A percentile compares a stretch with the other conserved stretches of the same genome.
phyloP scores from a whole-genome alignment of 352 stramenopile species.

The Phytophthora lateralis region DNA sequence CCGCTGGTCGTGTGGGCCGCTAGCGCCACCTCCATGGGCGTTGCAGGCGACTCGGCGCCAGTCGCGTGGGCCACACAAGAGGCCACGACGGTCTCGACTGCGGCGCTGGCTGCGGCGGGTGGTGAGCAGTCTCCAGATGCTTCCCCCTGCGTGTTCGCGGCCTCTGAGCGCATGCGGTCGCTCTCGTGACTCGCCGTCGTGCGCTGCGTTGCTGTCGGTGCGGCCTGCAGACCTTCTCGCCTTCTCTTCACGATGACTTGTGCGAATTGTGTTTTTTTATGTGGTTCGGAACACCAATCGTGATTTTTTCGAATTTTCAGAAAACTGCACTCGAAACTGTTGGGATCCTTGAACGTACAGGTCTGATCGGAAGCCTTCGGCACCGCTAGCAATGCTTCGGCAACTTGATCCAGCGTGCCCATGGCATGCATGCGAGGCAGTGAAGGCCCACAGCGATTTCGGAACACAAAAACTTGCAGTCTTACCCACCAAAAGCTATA shows the following conservation, averaged over 20 bases:
- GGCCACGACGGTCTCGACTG: background rate
- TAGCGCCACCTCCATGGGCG: slow-evolving; percentile 36
- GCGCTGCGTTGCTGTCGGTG: background rate
- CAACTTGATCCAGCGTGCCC: no score
- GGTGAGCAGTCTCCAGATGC: slow-evolving; percentile 3
- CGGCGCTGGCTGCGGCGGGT: background rate
- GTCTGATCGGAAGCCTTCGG: no score
- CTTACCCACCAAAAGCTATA: background rate
- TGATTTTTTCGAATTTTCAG: background rate
- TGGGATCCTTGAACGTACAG: no score
- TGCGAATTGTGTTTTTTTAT: background rate
- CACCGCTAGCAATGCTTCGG: no score
- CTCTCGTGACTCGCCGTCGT: slow-evolving; percentile 22
- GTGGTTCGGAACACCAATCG: background rate
- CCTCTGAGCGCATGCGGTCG: slow-evolving; percentile 28
- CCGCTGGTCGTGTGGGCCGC: slow-evolving; percentile 2
- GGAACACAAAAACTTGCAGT: no score
- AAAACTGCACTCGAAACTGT: no score
- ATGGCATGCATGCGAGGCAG: no score
- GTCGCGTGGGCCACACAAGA: slow-evolving; percentile 21
- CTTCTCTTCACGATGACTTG: slow-evolving; percentile 8
- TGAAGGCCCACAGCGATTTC: no score
- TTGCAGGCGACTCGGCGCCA: slow-evolving; percentile 31
- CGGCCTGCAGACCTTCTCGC: no score
- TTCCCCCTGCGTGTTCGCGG: slow-evolving; percentile 29